Evolutionary conservation across 768 basidiomycete genomes (phyloP), one percentile per base, ranked within the genome.

Genomic region (Podaxis sp.): DNA sequence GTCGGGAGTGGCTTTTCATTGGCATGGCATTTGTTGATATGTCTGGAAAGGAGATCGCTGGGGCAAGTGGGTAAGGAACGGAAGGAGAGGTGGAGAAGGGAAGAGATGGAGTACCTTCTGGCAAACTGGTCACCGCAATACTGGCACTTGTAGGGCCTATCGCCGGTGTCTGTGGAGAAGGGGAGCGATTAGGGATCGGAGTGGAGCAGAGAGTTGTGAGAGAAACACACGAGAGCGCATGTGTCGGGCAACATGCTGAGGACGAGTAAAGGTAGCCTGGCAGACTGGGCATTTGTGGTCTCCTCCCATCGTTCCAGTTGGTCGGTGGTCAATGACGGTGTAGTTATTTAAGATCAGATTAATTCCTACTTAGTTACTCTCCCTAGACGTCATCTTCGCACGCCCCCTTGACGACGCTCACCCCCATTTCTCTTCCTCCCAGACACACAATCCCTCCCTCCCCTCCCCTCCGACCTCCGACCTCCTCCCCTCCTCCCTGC

Each of bases 91-190:
- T 28, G 32, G 55, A 61, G 38, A 67, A 50, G 5, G 28, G 4
- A 32, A 2, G 10, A 61, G 10, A 61, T 67, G 14, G 7, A 10
- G 6, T 50, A 89, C 91, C 91, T 92, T 69, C 92, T 74, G 1
- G 92, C 92, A 69, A 94, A 94, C 74, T 93, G 91, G 76, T 94
- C 92, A 38, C 91, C 91, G 72, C 92, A 94, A 64, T 87, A 82
- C 68, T 87, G 87, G 66, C 92, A 94, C 69, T 91, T 91, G 80
- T 94, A 94, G 7, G 92, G 92, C 47, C 92, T 80, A 78, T 93
- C 91, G 60, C 91, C 91, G 40, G 91, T 93, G 74, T 94, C 91
- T 93, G 75, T 59, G 62, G 59, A 51, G 56, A 64, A 57, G 59
- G 65, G 59, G 59, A 59, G 64, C 58, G 57, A 46, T 40, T 57